Conservation (phyloP, 1,139 yeast genomes). For the Scheffersomyces quercinus region DNA sequence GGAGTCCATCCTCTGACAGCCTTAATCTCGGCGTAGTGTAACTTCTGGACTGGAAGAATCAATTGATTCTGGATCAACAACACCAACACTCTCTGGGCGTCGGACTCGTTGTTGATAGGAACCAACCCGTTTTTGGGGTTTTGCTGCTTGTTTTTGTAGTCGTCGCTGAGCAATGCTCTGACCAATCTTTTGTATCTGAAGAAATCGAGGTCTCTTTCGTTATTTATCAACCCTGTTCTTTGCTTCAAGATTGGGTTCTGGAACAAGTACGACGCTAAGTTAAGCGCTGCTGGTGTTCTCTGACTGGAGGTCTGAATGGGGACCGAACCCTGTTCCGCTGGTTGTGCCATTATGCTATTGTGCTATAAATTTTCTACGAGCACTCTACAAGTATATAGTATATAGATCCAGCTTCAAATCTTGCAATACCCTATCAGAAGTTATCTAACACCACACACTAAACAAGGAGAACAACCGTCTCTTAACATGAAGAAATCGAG, state of each 20-base stretch:
- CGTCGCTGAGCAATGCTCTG: constrained; percentile 75
- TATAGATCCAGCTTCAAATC: too few species aligned
- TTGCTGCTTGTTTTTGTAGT: constrained; percentile 58
- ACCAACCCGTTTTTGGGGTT: constrained; percentile 62
- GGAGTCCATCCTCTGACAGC: constrained; percentile 62
- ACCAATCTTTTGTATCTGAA: constrained; percentile 83
- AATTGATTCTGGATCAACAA: constrained; percentile 71
- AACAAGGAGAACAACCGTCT: too few species aligned
- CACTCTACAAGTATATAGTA: too few species aligned
- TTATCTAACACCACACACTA: too few species aligned
- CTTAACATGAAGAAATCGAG: too few species aligned
- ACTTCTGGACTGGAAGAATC: constrained; percentile 70
- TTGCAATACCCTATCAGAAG: too few species aligned
- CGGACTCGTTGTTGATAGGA: constrained; percentile 48
- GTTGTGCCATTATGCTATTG: constrained; percentile 10
- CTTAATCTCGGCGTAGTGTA: constrained; percentile 72
- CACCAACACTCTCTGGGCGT: constrained; percentile 66
- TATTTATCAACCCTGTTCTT: constrained; percentile 76
- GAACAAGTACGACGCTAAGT: constrained; percentile 71
- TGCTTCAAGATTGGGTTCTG: constrained; percentile 67
- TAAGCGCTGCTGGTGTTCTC: constrained; percentile 41
- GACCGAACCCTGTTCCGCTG: constrained; percentile 14
- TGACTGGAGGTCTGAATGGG: constrained; percentile 9
- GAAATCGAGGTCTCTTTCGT: constrained; percentile 68
- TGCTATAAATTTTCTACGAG: too few species aligned